Evolutionary conservation across 108 stramenopile genomes (phyloP).

Genomic region (Skeletonema marinoi): DNA sequence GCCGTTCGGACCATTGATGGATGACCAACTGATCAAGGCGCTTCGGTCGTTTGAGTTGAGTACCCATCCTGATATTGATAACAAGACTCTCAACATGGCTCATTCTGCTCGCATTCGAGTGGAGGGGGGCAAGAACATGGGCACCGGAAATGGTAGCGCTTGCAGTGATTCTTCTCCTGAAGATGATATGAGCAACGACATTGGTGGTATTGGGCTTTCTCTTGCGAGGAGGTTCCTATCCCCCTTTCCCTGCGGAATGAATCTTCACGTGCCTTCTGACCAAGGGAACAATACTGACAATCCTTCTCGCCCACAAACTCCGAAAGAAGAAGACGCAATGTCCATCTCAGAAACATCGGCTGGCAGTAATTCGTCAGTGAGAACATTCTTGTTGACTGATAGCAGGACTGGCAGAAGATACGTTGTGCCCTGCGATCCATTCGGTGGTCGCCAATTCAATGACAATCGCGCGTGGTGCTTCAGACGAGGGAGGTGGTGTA

Average conservation of each 20-base stretch:
- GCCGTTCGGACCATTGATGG: slow-evolving; percentile 83
- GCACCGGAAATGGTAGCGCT: slow-evolving; percentile 32
- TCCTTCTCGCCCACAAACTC: not conserved
- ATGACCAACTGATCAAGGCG: slow-evolving; percentile 77
- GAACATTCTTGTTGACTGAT: slow-evolving; percentile 85
- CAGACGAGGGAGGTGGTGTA: slow-evolving; percentile 81
- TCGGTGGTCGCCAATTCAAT: slow-evolving; percentile 83
- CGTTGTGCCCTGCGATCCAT: slow-evolving; percentile 83
- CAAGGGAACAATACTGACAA: slow-evolving; percentile 16
- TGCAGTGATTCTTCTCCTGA: slow-evolving; percentile 25
- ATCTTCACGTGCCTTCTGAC: slow-evolving; percentile 39
- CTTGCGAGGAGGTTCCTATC: slow-evolving; percentile 39
- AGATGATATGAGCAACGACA: slow-evolving; percentile 42
- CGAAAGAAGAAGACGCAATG: slow-evolving; percentile 64
- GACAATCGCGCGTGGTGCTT: slow-evolving; percentile 88
- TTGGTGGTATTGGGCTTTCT: slow-evolving; percentile 38
- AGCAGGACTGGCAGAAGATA: slow-evolving; percentile 75
- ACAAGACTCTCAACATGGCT: slow-evolving; percentile 66
- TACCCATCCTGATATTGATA: slow-evolving; percentile 59
- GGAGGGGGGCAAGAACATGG: slow-evolving; percentile 62
- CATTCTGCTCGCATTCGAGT: slow-evolving; percentile 78
- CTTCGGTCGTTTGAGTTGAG: slow-evolving; percentile 69
- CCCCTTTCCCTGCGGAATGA: slow-evolving; percentile 46
- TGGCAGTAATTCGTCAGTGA: slow-evolving; percentile 44
- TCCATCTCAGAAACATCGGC: slow-evolving; percentile 48